Conservation (phyloP, 1,284 basidiomycete species). For the Malassezia pachydermatis region DNA sequence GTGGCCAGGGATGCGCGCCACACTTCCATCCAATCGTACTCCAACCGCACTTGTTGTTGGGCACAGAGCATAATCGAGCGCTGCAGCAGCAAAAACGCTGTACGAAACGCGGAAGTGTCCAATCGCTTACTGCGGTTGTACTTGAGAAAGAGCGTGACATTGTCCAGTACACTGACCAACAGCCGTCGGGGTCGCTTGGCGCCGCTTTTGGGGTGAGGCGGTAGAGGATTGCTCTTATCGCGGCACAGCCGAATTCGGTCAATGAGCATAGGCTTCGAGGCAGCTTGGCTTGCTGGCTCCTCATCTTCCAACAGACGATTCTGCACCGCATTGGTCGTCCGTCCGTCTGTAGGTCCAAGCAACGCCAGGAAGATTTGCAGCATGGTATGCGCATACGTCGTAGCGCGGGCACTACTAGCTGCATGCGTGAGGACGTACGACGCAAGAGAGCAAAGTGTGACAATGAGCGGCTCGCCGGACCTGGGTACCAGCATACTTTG, state of each 20-base stretch:
- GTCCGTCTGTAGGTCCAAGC: constrained; percentile 14
- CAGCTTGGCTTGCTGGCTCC: background rate
- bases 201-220: constrained; percentile 20
- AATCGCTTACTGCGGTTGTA: constrained; percentile 40
- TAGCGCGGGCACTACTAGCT: constrained; percentile 23
- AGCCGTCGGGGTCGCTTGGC: constrained; percentile 24
- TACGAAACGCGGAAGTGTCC: constrained; percentile 25
- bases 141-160: constrained; percentile 26
- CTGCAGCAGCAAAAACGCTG: constrained; percentile 28
- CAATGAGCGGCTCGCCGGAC: constrained; percentile 14
- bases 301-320: constrained; percentile 8
- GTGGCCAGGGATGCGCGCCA: constrained; percentile 30
- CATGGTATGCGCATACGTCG: constrained; percentile 24
- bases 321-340: background rate
- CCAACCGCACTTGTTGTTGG: constrained; percentile 24
- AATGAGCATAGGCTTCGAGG: constrained; percentile 14
- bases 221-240: constrained; percentile 26
- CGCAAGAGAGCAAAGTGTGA: constrained; percentile 24
- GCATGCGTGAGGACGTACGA: constrained; percentile 35
- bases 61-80: constrained; percentile 25
- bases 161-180: constrained; percentile 29
- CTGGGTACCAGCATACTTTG: background rate
- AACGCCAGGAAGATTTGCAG: constrained; percentile 29
- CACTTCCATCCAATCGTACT: constrained; percentile 36
- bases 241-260: constrained; percentile 26